These are phyloP conservation scores for Ophiocordyceps polyrhachis-furcata DNA, from an alignment of 2,329 filamentous ascomycete species.

Conservation along the genomic window DNA sequence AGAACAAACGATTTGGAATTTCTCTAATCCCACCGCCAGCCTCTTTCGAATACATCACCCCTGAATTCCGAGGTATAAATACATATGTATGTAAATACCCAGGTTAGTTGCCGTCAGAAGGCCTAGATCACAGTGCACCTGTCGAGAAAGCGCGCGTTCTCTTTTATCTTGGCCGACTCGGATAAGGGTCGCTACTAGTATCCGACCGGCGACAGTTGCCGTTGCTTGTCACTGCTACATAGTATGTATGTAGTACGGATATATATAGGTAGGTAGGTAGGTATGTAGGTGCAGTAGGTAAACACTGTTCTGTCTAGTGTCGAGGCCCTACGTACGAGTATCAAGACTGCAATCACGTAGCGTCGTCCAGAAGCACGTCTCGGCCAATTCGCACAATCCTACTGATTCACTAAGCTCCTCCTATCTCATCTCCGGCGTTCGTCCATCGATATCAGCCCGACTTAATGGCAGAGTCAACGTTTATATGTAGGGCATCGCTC, in stretches of 20 bases:
- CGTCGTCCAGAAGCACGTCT: background rate
- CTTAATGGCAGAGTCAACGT: background rate
- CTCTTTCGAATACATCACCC: background rate
- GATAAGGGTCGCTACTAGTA: no score
- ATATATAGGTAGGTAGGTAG: no score
- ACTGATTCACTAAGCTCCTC: background rate
- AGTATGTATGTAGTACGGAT: no score
- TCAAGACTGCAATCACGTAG: background rate
- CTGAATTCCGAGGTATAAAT: background rate
- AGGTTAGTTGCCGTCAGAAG: background rate
- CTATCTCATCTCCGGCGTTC: background rate
- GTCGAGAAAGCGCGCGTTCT: no score
- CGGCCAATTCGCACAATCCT: background rate
- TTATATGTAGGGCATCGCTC: background rate
- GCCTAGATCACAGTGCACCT: no score
- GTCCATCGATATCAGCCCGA: background rate
- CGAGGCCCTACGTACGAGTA: no score
- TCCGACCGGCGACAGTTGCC: no score
- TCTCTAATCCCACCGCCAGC: background rate
- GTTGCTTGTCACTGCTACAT: no score
- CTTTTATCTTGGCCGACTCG: no score
- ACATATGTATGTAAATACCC: no score
- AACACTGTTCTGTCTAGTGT: no score
- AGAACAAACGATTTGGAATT: background rate
- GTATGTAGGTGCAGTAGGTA: no score